These are phyloP conservation scores for Jamesozyma rosinii DNA, from an alignment of 805 yeast species.

Conservation along the genomic window DNA sequence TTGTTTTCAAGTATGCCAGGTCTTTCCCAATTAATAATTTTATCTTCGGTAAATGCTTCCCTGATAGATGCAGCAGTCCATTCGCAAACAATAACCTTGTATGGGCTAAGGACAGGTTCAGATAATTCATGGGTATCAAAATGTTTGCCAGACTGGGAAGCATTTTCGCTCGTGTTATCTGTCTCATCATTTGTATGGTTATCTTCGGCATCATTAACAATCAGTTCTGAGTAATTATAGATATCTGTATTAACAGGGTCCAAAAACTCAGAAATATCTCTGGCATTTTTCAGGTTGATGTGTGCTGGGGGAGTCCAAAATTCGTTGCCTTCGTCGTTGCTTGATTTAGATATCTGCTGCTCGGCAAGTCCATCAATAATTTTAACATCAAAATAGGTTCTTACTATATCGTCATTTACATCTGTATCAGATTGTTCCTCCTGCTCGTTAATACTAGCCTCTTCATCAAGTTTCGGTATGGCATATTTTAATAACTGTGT, in stretches of 20 bases:
- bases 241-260: slow-evolving; percentile 18
- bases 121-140: neutral
- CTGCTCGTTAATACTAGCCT: neutral
- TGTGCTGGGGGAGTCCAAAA: slow-evolving; percentile 24
- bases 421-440: neutral
- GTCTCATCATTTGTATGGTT: neutral
- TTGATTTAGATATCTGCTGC: neutral
- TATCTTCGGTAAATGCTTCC: slow-evolving; percentile 45
- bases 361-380: slow-evolving; percentile 4
- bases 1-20: slow-evolving; percentile 44
- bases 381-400: slow-evolving; percentile 15
- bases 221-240: slow-evolving; percentile 14
- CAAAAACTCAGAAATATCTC: slow-evolving; percentile 10
- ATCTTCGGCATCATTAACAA: neutral
- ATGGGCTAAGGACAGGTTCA: neutral
- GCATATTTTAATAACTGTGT: slow-evolving; percentile 14
- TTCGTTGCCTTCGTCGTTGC: neutral
- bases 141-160: neutral
- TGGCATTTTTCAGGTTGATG: slow-evolving; percentile 10
- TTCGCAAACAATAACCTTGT: slow-evolving; percentile 50
- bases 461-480: slow-evolving; percentile 7
- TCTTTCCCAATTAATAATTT: slow-evolving; percentile 47
- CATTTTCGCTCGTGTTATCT: neutral
- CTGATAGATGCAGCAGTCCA: slow-evolving; percentile 47
- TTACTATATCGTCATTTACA: neutral